These are phyloP conservation scores for Jatropha podagrica DNA, from an alignment of 441 rosid genomes.

Conservation along the genomic window DNA sequence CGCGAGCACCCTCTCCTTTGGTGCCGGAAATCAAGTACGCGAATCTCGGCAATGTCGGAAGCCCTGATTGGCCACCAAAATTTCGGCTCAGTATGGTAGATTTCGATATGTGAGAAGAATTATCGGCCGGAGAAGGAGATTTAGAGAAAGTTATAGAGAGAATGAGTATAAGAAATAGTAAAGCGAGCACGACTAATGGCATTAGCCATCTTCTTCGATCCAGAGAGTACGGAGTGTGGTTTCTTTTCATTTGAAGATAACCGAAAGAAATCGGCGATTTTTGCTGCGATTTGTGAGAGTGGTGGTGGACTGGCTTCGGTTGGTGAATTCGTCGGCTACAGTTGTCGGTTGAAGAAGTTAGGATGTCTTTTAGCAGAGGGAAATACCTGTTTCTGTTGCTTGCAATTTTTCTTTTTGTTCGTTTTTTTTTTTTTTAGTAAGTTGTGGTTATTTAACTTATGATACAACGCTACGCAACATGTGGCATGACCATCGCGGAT, in stretches of 20 bases:
- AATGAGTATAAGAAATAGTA: constrained; percentile 39
- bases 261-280: not conserved
- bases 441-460: too few species aligned
- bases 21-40: constrained; percentile 80
- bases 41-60: constrained; percentile 48
- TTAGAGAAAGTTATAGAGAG: constrained; percentile 34
- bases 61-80: constrained; percentile 21
- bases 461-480: too few species aligned
- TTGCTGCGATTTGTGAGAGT: not conserved
- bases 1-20: constrained; percentile 58
- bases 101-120: constrained; percentile 13
- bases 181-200: constrained; percentile 28
- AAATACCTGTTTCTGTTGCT: not conserved
- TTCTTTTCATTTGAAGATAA: constrained; percentile 40
- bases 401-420: not conserved
- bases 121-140: constrained; percentile 32
- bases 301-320: not conserved
- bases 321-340: not conserved
- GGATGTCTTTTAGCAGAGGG: not conserved
- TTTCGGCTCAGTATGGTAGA: constrained; percentile 18
- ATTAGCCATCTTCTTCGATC: constrained; percentile 44
- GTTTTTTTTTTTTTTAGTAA: too few species aligned
- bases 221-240: constrained; percentile 37
- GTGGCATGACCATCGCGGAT: too few species aligned
- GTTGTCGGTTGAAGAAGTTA: constrained; percentile 1